Base-by-base conservation (phyloP, 331 rosid species). In the Stylosanthes scabra region DNA sequence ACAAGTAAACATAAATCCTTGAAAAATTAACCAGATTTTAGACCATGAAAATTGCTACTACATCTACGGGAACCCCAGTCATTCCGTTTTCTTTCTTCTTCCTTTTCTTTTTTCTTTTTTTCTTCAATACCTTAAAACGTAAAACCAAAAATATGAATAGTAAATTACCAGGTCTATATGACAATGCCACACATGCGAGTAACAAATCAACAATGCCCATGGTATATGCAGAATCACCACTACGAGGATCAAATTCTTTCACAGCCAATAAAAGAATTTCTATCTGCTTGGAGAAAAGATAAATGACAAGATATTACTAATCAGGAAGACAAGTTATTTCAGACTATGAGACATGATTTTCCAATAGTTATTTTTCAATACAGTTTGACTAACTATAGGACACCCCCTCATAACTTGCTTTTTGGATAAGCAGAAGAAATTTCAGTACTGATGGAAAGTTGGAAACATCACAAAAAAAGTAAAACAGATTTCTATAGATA, bases 151-250 rank as follows among this genome's bases (percentile, higher is more conserved):
- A 58, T 58, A 5, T 54, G 3, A 63, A 44, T 69, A 74, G 75
- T 16, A 72, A 84, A 58, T 87, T 90, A 92, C 97, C 97, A 60
- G 90, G 74, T 80, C 88, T 87, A 82, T 92, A 81, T 2, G 98
- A 96, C 83, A 96, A 74, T 85, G 89, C 97, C 65, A 92, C 96
- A 75, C 99, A 90, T 78, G 90, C 91, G 78, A 88, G 97, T 84
- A 96, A 88, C 92, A 96, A 81, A 75, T 92, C 97, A 57, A 96
- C 99, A 74, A 96, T 92, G 83, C 98, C 93, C 85, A 95, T 86
- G 5, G 99, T 88, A 72, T 92, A 95, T 65, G 99, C 97, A 80
- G 99, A 84, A 84, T 92, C 99, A 51, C 99, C 98, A 49, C 88
- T 83, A 83, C 84, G 83, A 78, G 94, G 98, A 78, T 89, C 89